These are phyloP conservation scores for Hemileccinum impolitum DNA, from an alignment of 768 basidiomycete genomes.

Conservation along the genomic window DNA sequence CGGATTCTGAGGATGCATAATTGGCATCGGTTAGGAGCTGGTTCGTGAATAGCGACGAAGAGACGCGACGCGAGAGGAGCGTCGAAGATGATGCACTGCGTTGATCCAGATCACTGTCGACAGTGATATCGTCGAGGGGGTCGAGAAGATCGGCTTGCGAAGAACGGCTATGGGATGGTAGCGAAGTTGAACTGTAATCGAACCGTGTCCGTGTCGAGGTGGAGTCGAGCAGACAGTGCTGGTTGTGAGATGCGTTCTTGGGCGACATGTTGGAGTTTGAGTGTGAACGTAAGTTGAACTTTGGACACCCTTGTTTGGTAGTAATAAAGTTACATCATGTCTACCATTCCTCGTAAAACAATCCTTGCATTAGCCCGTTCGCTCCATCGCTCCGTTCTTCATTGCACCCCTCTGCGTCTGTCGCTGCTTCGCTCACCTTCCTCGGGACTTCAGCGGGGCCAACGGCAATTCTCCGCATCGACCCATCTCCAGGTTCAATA, in stretches of 20 bases:
- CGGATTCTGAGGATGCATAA: conserved; percentile 7
- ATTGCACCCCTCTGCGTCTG: not conserved
- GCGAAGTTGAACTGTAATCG: conserved; percentile 16
- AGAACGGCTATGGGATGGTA: not conserved
- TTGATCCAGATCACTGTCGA: conserved; percentile 18
- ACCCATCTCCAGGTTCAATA: conserved; percentile 22
- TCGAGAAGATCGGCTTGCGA: conserved; percentile 5
- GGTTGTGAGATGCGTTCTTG: conserved; percentile 14
- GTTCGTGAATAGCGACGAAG: conserved; percentile 2
- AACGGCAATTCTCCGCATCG: conserved; percentile 21
- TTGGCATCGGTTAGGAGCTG: conserved; percentile 4
- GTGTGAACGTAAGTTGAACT: conserved; percentile 30
- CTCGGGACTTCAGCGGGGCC: not conserved
- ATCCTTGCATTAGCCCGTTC: conserved; percentile 2
- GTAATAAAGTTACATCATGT: conserved; percentile 8
- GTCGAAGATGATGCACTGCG: conserved; percentile 21
- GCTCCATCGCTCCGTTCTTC: not conserved
- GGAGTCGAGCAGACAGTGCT: not conserved
- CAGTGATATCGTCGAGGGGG: conserved; percentile 8
- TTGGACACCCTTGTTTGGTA: conserved; percentile 14
- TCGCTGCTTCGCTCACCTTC: not conserved
- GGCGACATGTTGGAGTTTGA: conserved; percentile 13
- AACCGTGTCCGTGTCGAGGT: conserved; percentile 7
- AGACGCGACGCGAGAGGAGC: conserved; percentile 15
- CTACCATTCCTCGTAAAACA: not conserved